Evolutionary conservation across 2,329 filamentous ascomycete species (phyloP).

Genomic region (Xylaria sp.): DNA sequence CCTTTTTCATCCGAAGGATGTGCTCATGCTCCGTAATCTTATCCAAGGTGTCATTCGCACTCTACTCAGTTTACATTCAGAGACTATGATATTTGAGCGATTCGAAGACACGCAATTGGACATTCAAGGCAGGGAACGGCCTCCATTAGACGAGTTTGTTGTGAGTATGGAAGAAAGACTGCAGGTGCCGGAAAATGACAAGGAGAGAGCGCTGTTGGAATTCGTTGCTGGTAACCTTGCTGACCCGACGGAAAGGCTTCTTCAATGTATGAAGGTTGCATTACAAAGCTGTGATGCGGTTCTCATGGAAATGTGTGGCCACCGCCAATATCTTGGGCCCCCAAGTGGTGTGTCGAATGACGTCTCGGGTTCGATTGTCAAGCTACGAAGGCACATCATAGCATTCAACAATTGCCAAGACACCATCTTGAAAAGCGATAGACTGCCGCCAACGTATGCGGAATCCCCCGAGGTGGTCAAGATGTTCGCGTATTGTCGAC

Average conservation of each 20-base stretch:
- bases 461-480: slow-evolving; percentile 54
- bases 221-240: slow-evolving; percentile 42
- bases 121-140: slow-evolving; percentile 2
- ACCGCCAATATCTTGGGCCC: slow-evolving; percentile 51
- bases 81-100: slow-evolving; percentile 49
- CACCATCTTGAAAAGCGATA: slow-evolving; percentile 47
- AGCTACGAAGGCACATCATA: slow-evolving; percentile 47
- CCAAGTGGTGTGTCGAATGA: slow-evolving; percentile 46
- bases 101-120: slow-evolving; percentile 21
- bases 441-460: slow-evolving; percentile 49
- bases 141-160: slow-evolving; percentile 34
- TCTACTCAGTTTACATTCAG: slow-evolving; percentile 54
- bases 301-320: slow-evolving; percentile 57
- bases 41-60: slow-evolving; percentile 59
- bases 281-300: slow-evolving; percentile 53
- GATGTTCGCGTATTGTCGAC: slow-evolving; percentile 58
- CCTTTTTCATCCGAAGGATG: slow-evolving; percentile 53
- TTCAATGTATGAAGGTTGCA: slow-evolving; percentile 49
- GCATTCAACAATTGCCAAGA: slow-evolving; percentile 53
- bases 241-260: slow-evolving; percentile 49
- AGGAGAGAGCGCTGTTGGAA: slow-evolving; percentile 29
- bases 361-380: slow-evolving; percentile 42
- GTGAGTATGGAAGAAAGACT: slow-evolving; percentile 39
- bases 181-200: slow-evolving; percentile 18
- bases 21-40: slow-evolving; percentile 54